Evolutionary conservation across 306 rosid species (phyloP).

Genomic region (Mucuna pruriens): DNA sequence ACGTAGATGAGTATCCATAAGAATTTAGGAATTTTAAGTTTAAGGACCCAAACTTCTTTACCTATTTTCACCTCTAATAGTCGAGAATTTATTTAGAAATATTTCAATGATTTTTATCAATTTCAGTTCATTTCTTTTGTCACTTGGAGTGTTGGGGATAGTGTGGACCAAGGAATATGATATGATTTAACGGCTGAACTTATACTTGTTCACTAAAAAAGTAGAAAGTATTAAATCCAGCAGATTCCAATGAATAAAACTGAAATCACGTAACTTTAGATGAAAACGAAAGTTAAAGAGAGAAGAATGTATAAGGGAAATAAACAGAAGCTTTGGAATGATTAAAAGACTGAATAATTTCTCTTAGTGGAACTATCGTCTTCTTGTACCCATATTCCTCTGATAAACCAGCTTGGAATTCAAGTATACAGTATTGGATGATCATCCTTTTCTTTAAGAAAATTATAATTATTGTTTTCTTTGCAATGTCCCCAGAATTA

Average conservation of each 20-base stretch:
- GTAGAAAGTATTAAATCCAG: not conserved
- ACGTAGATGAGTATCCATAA: not conserved
- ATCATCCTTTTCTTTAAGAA: not conserved
- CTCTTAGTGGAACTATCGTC: not conserved
- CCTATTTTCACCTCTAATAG: not conserved
- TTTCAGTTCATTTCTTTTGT: not conserved
- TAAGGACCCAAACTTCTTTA: not conserved
- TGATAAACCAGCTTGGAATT: constrained; percentile 17
- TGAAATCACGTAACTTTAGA: not conserved
- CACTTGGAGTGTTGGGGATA: not conserved
- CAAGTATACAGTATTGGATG: not conserved
- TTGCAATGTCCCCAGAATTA: constrained; percentile 5
- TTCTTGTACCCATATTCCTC: constrained; percentile 30
- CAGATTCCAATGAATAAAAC: not conserved
- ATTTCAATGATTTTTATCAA: not conserved
- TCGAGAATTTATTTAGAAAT: not conserved
- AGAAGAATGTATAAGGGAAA: constrained; percentile 21
- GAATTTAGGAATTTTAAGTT: not conserved
- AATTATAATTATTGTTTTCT: not conserved
- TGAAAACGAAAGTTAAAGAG: not conserved
- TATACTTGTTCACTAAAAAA: not conserved
- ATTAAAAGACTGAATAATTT: constrained; percentile 17
- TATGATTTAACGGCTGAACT: not conserved
- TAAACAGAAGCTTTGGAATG: constrained; percentile 22
- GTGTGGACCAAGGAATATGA: not conserved